Evolutionary conservation across 768 basidiomycete species (phyloP).

Genomic region (Leccinum subgranulosum): DNA sequence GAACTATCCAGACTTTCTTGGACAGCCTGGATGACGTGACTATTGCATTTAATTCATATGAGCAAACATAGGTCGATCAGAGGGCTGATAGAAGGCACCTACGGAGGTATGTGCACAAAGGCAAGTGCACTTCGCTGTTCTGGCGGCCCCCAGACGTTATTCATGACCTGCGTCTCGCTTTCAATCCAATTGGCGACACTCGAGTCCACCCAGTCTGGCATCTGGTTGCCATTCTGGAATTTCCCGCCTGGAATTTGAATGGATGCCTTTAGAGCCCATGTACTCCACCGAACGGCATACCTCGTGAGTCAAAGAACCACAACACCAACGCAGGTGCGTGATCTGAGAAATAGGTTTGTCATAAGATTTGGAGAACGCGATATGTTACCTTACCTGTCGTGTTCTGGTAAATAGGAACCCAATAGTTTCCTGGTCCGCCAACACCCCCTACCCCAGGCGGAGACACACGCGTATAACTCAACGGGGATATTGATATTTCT

Average conservation of each 20-base stretch:
- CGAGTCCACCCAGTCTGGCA: slow-evolving; percentile 69
- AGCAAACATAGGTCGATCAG: not conserved
- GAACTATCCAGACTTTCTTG: slow-evolving; percentile 36
- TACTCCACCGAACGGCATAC: slow-evolving; percentile 25
- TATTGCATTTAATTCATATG: not conserved
- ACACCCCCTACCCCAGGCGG: slow-evolving; percentile 61
- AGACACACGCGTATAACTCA: slow-evolving; percentile 61
- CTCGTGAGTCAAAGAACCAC: slow-evolving; percentile 78
- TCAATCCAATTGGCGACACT: slow-evolving; percentile 62
- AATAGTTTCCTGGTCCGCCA: slow-evolving; percentile 68
- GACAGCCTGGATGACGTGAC: slow-evolving; percentile 33
- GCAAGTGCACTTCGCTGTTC: slow-evolving; percentile 54
- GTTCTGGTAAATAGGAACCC: slow-evolving; percentile 63
- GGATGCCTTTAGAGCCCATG: not conserved
- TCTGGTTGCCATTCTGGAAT: slow-evolving; percentile 39
- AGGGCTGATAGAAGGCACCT: slow-evolving; percentile 20
- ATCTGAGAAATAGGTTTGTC: slow-evolving; percentile 21
- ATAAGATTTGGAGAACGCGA: too few species aligned
- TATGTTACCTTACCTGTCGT: slow-evolving; percentile 26
- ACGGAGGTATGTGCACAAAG: slow-evolving; percentile 79
- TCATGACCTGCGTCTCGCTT: slow-evolving; percentile 51
- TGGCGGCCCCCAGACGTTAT: slow-evolving; percentile 54
- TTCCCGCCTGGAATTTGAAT: slow-evolving; percentile 42
- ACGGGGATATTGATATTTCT: slow-evolving; percentile 50
- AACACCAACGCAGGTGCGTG: slow-evolving; percentile 51